Evolutionary conservation across 805 yeast species (phyloP).

Genomic region (Tetrapisispora phaffii): DNA sequence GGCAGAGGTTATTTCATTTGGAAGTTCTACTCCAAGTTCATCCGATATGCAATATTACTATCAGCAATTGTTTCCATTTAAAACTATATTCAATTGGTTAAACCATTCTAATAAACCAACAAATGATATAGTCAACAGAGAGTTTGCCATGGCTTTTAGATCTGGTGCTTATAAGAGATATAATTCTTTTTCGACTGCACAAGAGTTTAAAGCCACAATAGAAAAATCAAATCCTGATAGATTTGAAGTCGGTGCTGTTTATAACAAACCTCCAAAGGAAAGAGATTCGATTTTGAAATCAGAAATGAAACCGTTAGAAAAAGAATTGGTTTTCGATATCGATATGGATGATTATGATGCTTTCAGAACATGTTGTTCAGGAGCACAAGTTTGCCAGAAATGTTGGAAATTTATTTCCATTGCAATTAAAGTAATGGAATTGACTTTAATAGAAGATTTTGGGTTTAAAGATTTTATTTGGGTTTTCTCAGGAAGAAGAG

Average conservation of each 20-base stretch:
- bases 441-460: slow-evolving; percentile 72
- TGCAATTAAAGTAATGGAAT: slow-evolving; percentile 67
- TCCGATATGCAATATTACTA: slow-evolving; percentile 69
- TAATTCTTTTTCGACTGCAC: slow-evolving; percentile 56
- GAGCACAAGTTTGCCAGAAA: slow-evolving; percentile 71
- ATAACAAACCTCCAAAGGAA: slow-evolving; percentile 77
- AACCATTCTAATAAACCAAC: slow-evolving; percentile 73
- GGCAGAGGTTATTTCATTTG: background rate
- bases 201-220: slow-evolving; percentile 73
- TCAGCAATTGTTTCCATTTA: slow-evolving; percentile 63
- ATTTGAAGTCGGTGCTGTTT: slow-evolving; percentile 92
- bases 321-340: slow-evolving; percentile 91
- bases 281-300: slow-evolving; percentile 66
- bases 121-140: slow-evolving; percentile 76
- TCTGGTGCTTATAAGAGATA: slow-evolving; percentile 88
- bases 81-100: slow-evolving; percentile 76
- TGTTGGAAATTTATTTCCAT: slow-evolving; percentile 91
- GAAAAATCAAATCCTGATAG: slow-evolving; percentile 70
- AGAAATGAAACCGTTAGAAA: slow-evolving; percentile 69
- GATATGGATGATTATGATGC: slow-evolving; percentile 96
- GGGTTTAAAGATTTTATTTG: slow-evolving; percentile 80
- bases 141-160: slow-evolving; percentile 83
- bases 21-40: slow-evolving; percentile 18
- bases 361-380: slow-evolving; percentile 85
- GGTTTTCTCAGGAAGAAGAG: slow-evolving; percentile 98